A percentile compares a stretch with the other conserved stretches of the same genome.
Evolutionary conservation across 208 protist species (phyloP).

Genomic region (Novymonas esmeraldas): DNA sequence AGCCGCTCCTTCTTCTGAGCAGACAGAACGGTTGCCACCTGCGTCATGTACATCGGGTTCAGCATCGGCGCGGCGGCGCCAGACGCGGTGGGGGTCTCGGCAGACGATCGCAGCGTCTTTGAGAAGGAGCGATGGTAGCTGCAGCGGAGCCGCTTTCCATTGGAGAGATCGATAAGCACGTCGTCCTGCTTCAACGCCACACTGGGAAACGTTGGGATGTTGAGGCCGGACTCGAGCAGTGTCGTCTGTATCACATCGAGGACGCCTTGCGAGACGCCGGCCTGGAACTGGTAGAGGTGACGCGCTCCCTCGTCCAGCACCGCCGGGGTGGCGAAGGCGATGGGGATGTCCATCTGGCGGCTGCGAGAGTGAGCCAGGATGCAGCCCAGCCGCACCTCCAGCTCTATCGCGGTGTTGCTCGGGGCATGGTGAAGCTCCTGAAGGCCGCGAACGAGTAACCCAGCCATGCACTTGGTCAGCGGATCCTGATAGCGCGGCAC

Average conservation of each 20-base stretch:
- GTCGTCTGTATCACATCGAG: constrained; percentile 17
- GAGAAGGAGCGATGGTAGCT: no score
- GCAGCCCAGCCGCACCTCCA: constrained; percentile 64
- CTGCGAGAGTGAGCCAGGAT: constrained; percentile 25
- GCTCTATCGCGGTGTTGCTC: constrained; percentile 39
- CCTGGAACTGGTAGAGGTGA: constrained; percentile 27
- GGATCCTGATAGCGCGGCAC: constrained; percentile 57
- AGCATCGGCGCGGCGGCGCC: background rate
- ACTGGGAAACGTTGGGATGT: background rate
- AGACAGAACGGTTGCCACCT: background rate
- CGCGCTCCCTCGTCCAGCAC: constrained; percentile 31
- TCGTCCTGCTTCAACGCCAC: background rate
- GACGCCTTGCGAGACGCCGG: constrained; percentile 3
- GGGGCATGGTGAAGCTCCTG: constrained; percentile 38
- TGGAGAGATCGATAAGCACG: constrained; percentile 2
- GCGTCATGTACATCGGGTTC: constrained; percentile 12
- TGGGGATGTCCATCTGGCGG: constrained; percentile 32
- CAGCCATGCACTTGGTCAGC: constrained; percentile 33
- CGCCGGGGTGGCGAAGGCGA: constrained; percentile 37
- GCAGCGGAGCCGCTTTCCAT: constrained; percentile 7
- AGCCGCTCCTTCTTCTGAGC: constrained; percentile 4
- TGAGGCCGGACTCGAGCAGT: constrained; percentile 11
- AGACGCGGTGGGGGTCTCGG: no score
- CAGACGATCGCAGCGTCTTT: no score
- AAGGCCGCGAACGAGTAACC: constrained; percentile 43